Conservation (phyloP, 139 green algal genomes). For the Protoeuglena noctilucae region DNA sequence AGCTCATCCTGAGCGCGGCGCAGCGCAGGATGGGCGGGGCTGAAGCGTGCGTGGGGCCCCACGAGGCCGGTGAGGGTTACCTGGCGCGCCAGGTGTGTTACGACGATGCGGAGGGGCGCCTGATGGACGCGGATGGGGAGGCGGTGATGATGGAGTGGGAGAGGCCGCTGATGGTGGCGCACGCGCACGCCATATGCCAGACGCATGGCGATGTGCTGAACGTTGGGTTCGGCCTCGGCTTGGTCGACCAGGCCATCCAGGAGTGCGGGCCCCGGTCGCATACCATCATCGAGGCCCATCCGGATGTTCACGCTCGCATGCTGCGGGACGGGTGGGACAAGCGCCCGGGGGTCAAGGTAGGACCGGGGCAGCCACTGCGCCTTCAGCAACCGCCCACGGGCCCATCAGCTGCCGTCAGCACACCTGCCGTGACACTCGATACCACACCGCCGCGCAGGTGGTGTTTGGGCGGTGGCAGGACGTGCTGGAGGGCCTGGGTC, state of each 20-base stretch:
- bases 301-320: conserved; percentile 65
- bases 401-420: no score
- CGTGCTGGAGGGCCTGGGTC: conserved; percentile 24
- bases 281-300: conserved; percentile 91
- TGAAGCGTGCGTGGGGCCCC: no score
- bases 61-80: conserved; percentile 11
- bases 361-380: no score
- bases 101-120: conserved; percentile 13
- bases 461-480: conserved; percentile 81
- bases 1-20: conserved; percentile 22
- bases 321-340: conserved; percentile 52
- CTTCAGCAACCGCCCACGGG: no score
- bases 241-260: conserved; percentile 70
- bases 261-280: conserved; percentile 35
- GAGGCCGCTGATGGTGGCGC: conserved; percentile 72
- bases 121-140: conserved; percentile 68
- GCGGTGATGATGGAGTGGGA: conserved; percentile 98
- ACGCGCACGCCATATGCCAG: conserved; percentile 56
- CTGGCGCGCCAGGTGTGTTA: conserved; percentile 19
- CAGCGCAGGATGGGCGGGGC: no score
- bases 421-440: no score
- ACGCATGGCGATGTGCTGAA: conserved; percentile 70
- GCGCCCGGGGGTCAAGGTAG: conserved; percentile 44
- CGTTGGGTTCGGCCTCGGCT: conserved; percentile 86
- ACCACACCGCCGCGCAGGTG: no score